Base-by-base conservation (phyloP, 2,329 filamentous ascomycete genomes). In the Cryoendolithus antarcticus region DNA sequence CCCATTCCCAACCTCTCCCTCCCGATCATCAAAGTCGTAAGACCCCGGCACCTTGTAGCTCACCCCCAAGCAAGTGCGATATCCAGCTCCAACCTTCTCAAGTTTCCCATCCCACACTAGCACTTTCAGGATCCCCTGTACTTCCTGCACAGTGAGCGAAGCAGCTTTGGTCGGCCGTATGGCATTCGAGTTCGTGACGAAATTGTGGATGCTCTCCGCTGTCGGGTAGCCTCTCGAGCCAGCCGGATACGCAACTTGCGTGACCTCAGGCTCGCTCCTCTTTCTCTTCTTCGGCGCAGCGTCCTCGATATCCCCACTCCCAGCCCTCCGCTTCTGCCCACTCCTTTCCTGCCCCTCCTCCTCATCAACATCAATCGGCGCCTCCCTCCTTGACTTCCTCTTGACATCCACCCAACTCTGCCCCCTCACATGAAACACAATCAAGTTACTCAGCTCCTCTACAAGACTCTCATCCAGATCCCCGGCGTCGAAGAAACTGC, bases 401-500 rank as follows among this genome's bases (percentile, higher is more conserved):
- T 47, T 47, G 29, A 64, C 70, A 43, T 72, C 70, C 52, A 80
- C 79, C 62, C 83, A 86, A 53, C 82, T 89, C 53, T 77, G 70
- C 9, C 67, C 67, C 52, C 80, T 77, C 45, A 94, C 75, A 44
- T 77, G 78, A 47, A 80, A 75, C 50, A 85, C 82, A 37, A 93
- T 74, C 44, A 82, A 73, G 12, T 74, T 71, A 44, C 82, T 75
- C 36, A 95, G 69, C 32, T 77, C 76, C 41, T 82, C 77, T 51
- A 96, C 88, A 58, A 98, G 85, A 42, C 82, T 82, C 47, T 83
- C 80, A 61, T 98, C 91, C 9, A 96, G 72, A 48, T 88, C 82
- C 38, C 86, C 84, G 47, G 94, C 86, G 6, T 84, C 88, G 60
- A 91, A 95, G 85, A 89, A 98, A 6, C 86, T 82, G 2, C 91